Conservation (phyloP, 2,329 filamentous ascomycete species). For the Diplodia intermedia region DNA sequence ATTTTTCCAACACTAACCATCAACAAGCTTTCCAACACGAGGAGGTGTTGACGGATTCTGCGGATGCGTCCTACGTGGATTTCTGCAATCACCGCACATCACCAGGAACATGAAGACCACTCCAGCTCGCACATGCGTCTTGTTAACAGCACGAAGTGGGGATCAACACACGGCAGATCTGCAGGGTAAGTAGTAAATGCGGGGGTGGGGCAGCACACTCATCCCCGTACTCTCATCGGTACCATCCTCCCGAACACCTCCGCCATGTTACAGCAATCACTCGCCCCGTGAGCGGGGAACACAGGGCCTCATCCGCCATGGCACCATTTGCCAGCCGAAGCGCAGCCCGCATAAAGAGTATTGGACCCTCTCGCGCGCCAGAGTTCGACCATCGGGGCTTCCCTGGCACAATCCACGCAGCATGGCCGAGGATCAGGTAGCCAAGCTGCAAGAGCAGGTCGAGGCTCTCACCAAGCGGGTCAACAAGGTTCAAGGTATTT, state of each 20-base stretch:
- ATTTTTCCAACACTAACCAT: no score
- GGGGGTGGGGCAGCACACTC: slow-evolving; percentile 11
- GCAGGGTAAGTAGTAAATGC: slow-evolving; percentile 3
- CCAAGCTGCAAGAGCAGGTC: slow-evolving; percentile 17
- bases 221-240: background rate
- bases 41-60: no score
- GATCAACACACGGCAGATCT: slow-evolving; percentile 8
- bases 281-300: background rate
- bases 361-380: background rate
- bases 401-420: background rate
- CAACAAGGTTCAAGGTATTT: slow-evolving; percentile 11
- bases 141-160: background rate
- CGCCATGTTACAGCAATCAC: background rate
- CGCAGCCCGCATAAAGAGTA: background rate
- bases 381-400: background rate
- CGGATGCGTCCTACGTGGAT: no score
- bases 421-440: slow-evolving; percentile 12
- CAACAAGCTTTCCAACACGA: no score
- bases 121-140: background rate
- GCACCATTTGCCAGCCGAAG: background rate
- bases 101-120: no score
- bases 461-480: slow-evolving; percentile 4
- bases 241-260: background rate
- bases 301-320: background rate
- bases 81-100: no score